These are phyloP conservation scores for Ambrosiella cleistominuta DNA, from an alignment of 2,329 filamentous ascomycete species.

Conservation along the genomic window DNA sequence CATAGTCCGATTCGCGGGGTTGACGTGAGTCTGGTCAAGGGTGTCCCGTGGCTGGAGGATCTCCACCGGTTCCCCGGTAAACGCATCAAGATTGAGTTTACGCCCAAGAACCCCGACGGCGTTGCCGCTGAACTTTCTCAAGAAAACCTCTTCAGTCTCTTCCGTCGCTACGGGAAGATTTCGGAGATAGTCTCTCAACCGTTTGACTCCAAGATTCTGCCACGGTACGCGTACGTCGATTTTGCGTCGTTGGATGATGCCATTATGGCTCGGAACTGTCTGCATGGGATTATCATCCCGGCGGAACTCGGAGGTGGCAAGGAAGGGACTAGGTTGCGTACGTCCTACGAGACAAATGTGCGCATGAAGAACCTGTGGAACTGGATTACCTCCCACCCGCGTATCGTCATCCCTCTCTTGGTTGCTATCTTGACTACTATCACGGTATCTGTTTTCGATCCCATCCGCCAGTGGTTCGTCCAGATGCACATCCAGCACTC, in stretches of 20 bases:
- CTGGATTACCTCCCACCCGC: constrained; percentile 71
- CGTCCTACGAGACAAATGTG: constrained; percentile 67
- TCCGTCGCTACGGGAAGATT: constrained; percentile 80
- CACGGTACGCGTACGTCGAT: constrained; percentile 63
- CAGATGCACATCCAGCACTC: constrained; percentile 68
- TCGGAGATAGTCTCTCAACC: constrained; percentile 68
- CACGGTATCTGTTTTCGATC: constrained; percentile 82
- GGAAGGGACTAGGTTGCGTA: constrained; percentile 55
- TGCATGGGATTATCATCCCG: constrained; percentile 64
- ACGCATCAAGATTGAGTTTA: constrained; percentile 68
- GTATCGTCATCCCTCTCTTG: constrained; percentile 68
- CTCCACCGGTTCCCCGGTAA: constrained; percentile 64
- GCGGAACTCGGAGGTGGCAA: constrained; percentile 58
- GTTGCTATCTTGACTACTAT: constrained; percentile 67
- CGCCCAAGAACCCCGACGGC: constrained; percentile 35
- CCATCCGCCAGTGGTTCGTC: constrained; percentile 84
- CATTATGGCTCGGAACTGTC: constrained; percentile 78
- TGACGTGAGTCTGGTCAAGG: constrained; percentile 55
- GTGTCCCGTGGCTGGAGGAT: constrained; percentile 88
- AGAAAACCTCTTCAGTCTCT: constrained; percentile 71
- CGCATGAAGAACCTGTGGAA: constrained; percentile 69
- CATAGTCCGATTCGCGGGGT: constrained; percentile 69
- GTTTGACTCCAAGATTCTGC: constrained; percentile 68
- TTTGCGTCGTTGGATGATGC: constrained; percentile 58
- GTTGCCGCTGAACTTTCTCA: constrained; percentile 60